A percentile compares a stretch with the other conserved stretches of the same genome.
phyloP scores from a whole-genome alignment of 768 basidiomycete species.

The Kwoniella sp. region DNA sequence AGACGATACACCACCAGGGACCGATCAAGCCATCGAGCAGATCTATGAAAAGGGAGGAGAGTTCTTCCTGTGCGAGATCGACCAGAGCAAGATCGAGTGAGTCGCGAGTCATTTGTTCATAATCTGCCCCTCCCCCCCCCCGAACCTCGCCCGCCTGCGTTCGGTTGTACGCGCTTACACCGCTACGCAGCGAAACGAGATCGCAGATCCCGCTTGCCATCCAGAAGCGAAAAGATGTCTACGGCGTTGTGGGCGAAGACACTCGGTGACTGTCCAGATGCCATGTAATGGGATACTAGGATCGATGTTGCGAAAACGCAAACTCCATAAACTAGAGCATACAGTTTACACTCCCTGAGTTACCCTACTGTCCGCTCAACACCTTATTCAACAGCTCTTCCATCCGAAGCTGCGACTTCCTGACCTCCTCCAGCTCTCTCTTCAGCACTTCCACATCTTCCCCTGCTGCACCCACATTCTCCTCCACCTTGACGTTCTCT shows the following conservation, averaged over 20 bases:
- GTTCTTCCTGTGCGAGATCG: constrained; percentile 37
- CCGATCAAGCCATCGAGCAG: constrained; percentile 7
- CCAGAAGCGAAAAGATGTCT: constrained; percentile 41
- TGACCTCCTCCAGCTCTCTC: constrained; percentile 35
- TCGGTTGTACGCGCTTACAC: background rate
- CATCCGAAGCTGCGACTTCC: constrained; percentile 40
- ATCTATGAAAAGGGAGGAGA: constrained; percentile 23
- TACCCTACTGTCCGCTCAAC: constrained; percentile 17
- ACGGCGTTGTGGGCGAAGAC: constrained; percentile 28
- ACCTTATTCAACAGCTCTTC: constrained; percentile 41
- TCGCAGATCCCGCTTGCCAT: constrained; percentile 38
- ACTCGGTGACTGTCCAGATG: too few relatives aligned
- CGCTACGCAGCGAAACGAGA: constrained; percentile 17
- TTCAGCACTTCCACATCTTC: constrained; percentile 29
- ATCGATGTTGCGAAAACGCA: too few relatives aligned
- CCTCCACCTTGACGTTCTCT: background rate
- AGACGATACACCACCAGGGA: constrained; percentile 30
- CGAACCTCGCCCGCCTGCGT: background rate
- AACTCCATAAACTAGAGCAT: too few relatives aligned
- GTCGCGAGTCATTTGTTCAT: background rate
- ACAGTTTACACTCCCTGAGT: too few relatives aligned
- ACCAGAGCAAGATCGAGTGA: constrained; percentile 25
- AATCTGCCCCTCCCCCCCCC: background rate
- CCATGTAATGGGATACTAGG: too few relatives aligned
- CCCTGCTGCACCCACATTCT: background rate